Evolutionary conservation across 352 stramenopile species (phyloP), one percentile per base, ranked within the genome.

Genomic region (Phytophthora boehmeriae): DNA sequence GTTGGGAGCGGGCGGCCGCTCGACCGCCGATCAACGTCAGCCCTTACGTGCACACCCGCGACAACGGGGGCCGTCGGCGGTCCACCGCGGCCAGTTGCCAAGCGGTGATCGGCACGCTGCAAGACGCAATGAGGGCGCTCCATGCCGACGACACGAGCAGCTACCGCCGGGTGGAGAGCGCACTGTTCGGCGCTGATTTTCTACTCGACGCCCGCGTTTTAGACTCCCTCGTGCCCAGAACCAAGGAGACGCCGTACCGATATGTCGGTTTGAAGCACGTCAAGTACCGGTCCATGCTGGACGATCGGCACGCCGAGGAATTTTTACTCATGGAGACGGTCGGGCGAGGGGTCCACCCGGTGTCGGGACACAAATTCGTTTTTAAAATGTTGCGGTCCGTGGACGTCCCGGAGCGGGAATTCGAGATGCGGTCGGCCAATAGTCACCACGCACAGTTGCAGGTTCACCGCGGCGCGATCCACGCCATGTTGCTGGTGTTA

Each of bases 201-300:
- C 66, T 94, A 9, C 72, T 90, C 23, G 81, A 91, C 54, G 85
- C 80, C 5, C 60, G 82, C 20, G 83, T 93, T 16, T 66, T 94
- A 22, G 82, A 92, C 55, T 87, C 79, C 36, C 67, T 94, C 23
- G 70, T 84, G 16, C 71, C 73, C 39, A 68, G 85, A 11, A 88
- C 85, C 14, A 89, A 91, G 54, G 72, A 89, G 59, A 78, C 60
- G 1, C 80, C 80, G 20, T 82, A 94, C 63, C 76, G 86, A 41
- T 94, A 87, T 67, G 69, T 94, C 19, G 73, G 79, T 2, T 71
- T 92, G 61, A 94, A 94, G 66, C 82, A 91, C 56, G 78, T 89
- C 66, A 89, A 85, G 50, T 89, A 91, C 66, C 73, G 68, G 9
- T 88, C 78, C 17, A 68, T 88, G 17, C 59, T 88, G 17, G 75